Evolutionary conservation across 106 monocot genomes (phyloP), one percentile per base, ranked within the genome.

Genomic region (Ottelia alismoides): DNA sequence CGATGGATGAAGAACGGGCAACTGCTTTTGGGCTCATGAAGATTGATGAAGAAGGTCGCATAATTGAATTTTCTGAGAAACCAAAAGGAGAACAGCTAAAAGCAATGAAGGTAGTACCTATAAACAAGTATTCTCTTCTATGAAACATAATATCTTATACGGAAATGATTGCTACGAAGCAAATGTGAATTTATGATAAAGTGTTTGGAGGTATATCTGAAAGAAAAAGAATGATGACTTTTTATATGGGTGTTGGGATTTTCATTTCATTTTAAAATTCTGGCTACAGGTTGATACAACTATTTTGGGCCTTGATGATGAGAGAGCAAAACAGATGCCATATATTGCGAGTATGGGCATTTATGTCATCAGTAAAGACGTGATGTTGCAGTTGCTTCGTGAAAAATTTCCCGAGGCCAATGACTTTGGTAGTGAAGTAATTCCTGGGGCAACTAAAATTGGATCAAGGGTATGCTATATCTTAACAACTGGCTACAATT

Each of bases 371-470:
- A 96, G 89, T 67, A 96, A 96, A 62, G 68, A 96, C 57, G 66
- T 85, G 11, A 96, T 96, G 96, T 40, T 89, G 66, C 31, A 82
- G 35, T 71, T 96, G 49, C 88, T 96, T 27, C 73, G 78, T 45
- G 79, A 85, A 11, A 76, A 74, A 22, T 96, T 96, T 60, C 88
- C 88, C 53, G 78, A 31, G 21, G 76, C 96, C 17, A 88, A 89
- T 77, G 88, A 96, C 53, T 96, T 96, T 67, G 88, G 96, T 61
- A 96, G 96, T 76, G 96, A 96, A 72, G 96, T 96, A 2, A 96
- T 96, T 67, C 96, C 96, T 22, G 96, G 96, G 40, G 96, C 96
- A 35, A 89, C 85, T 30, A 67, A 62, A 29, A 51, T 85, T 62
- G 96, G 96, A 53, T 51, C 79, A 82, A 81, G 85, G 84, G 96